Evolutionary conservation across 2,329 filamentous ascomycete genomes (phyloP).

Genomic region (Phyllosticta citriasiana): DNA sequence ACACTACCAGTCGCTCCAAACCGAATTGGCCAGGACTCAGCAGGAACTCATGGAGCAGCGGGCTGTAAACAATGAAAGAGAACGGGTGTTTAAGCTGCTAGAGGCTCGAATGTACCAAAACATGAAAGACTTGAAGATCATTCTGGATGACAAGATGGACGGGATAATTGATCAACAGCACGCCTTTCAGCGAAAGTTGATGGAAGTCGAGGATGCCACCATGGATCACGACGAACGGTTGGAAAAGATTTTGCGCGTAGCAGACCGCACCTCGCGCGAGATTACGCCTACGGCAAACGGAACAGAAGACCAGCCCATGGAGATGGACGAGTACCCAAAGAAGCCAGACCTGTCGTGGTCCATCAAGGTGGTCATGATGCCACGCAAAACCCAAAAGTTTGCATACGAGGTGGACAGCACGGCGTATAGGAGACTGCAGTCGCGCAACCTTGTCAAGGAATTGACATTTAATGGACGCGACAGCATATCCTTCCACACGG

Average conservation of each 20-base stretch:
- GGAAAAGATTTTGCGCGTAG: constrained; percentile 23
- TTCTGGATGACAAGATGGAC: constrained; percentile 31
- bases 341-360: constrained; percentile 27
- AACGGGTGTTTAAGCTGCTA: constrained; percentile 22
- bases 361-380: constrained; percentile 29
- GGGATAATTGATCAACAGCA: constrained; percentile 31
- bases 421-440: constrained; percentile 28
- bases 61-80: constrained; percentile 24
- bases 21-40: constrained; percentile 14
- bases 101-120: constrained; percentile 29
- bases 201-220: constrained; percentile 29
- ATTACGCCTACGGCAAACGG: constrained; percentile 1
- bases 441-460: constrained; percentile 29
- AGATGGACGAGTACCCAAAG: constrained; percentile 20
- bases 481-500: constrained; percentile 26
- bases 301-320: constrained; percentile 6
- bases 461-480: constrained; percentile 28
- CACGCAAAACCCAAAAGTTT: constrained; percentile 25
- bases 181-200: constrained; percentile 27
- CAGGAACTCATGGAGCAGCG: constrained; percentile 22
- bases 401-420: constrained; percentile 29
- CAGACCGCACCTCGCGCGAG: constrained; percentile 8
- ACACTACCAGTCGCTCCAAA: constrained; percentile 24
- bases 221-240: constrained; percentile 31
- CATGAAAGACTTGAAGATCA: constrained; percentile 27